Conservation (phyloP, 176 grass and related monocot genomes). For the Hyparrhenia diplandra region DNA sequence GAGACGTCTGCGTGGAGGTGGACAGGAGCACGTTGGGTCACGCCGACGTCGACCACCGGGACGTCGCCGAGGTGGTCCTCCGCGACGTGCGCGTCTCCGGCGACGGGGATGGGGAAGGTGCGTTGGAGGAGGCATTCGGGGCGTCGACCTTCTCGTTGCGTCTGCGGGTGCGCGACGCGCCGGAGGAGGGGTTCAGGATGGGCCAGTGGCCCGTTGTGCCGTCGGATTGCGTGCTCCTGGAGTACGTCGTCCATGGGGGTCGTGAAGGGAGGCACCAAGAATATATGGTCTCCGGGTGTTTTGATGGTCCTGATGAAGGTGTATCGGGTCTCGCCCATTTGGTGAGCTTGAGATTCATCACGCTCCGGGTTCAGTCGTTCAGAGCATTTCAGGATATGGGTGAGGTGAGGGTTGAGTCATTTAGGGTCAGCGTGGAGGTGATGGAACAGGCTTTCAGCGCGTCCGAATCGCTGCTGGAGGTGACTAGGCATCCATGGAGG, state of each 20-base stretch:
- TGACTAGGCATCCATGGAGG: conserved; percentile 70
- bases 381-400: background rate
- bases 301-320: conserved; percentile 77
- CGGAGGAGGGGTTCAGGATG: conserved; percentile 58
- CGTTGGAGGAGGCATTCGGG: conserved; percentile 22
- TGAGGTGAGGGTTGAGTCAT: background rate
- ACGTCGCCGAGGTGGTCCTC: conserved; percentile 73
- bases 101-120: conserved; percentile 6
- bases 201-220: conserved; percentile 75
- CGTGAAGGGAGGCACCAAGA: background rate
- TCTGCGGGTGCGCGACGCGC: conserved; percentile 52
- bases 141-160: conserved; percentile 49
- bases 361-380: conserved; percentile 24
- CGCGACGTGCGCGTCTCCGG: conserved; percentile 46
- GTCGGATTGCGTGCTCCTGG: conserved; percentile 53
- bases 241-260: conserved; percentile 23
- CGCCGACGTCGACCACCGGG: conserved; percentile 30
- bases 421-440: conserved; percentile 70
- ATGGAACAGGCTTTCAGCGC: conserved; percentile 52
- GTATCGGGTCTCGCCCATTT: conserved; percentile 69
- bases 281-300: conserved; percentile 40
- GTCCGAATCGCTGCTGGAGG: conserved; percentile 70
- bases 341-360: conserved; percentile 59
- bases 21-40: conserved; percentile 25
- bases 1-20: conserved; percentile 57